Conservation (phyloP, 148 eudicot genomes). For the Nepenthes gracilis region DNA sequence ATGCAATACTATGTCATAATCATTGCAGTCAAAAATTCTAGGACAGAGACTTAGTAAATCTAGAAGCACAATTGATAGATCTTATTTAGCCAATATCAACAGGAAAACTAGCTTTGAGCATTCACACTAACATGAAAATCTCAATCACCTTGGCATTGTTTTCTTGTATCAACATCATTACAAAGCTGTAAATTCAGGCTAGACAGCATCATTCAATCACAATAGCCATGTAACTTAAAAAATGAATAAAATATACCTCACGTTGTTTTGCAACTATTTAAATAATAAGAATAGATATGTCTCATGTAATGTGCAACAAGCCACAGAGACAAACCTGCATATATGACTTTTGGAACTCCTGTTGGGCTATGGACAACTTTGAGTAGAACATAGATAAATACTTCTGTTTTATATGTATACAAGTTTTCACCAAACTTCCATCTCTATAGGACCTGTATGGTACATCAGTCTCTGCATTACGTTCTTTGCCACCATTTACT, state of each 20-base stretch:
- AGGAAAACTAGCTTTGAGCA: too few species aligned
- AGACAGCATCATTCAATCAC: not conserved
- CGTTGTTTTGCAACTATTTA: not conserved
- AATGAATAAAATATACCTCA: not conserved
- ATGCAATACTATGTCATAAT: too few species aligned
- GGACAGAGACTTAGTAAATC: not conserved
- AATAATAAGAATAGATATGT: not conserved
- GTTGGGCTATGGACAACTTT: conserved; percentile 56
- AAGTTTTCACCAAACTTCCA: conserved; percentile 28
- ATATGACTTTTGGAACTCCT: conserved; percentile 75
- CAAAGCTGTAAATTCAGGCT: not conserved
- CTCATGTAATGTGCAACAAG: not conserved
- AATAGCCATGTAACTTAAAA: not conserved
- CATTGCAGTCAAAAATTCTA: not conserved
- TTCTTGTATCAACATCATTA: too few species aligned
- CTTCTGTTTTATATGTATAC: conserved; percentile 58
- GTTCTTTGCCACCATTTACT: conserved; percentile 13
- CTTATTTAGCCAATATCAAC: too few species aligned
- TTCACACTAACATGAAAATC: too few species aligned
- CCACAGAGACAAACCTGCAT: conserved; percentile 47
- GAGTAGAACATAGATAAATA: conserved; percentile 53
- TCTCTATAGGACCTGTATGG: conserved; percentile 9
- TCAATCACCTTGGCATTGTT: too few species aligned
- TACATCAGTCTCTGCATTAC: conserved; percentile 8
- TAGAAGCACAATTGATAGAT: too few species aligned